Percentiles rank a stretch among this genome's conserved stretches.
Conservation (phyloP, 2,329 filamentous ascomycete species). For the Parascedosporium putredinis region DNA sequence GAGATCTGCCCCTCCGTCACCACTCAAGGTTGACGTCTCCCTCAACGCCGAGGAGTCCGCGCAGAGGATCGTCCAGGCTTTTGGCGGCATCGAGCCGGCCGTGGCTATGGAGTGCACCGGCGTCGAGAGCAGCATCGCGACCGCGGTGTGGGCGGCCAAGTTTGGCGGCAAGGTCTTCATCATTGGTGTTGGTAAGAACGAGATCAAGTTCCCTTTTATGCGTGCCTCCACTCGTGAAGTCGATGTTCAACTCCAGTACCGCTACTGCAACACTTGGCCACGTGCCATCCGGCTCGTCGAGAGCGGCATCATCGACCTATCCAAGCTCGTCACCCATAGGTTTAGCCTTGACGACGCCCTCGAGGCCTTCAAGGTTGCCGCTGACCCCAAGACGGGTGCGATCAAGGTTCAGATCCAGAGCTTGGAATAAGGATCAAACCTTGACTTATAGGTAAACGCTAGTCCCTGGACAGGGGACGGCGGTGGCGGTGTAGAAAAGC, state of each 20-base stretch:
- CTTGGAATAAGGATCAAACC: slow-evolving; percentile 31
- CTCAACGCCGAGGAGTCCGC: slow-evolving; percentile 61
- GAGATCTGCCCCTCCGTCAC: slow-evolving; percentile 70
- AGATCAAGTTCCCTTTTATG: slow-evolving; percentile 96
- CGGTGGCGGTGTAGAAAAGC: background rate
- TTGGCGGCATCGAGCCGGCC: slow-evolving; percentile 71
- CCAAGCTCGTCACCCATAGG: slow-evolving; percentile 77
- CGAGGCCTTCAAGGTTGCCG: slow-evolving; percentile 80
- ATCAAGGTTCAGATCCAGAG: slow-evolving; percentile 96
- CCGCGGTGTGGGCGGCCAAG: slow-evolving; percentile 81
- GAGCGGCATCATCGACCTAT: slow-evolving; percentile 73
- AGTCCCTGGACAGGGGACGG: background rate
- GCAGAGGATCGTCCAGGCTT: slow-evolving; percentile 52
- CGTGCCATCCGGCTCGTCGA: slow-evolving; percentile 80
- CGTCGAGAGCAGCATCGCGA: slow-evolving; percentile 76
- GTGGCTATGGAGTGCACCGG: slow-evolving; percentile 89
- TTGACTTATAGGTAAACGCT: too few species aligned
- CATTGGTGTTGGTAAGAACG: slow-evolving; percentile 88
- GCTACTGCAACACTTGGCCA: slow-evolving; percentile 94
- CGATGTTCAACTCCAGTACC: slow-evolving; percentile 92
- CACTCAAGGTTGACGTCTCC: slow-evolving; percentile 62
- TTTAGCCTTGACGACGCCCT: slow-evolving; percentile 78
- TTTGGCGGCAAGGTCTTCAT: slow-evolving; percentile 97
- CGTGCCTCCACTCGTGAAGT: slow-evolving; percentile 80
- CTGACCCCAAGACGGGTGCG: slow-evolving; percentile 81